Conservation (phyloP, 495 filamentous ascomycete genomes). For the Neurospora sp. region DNA sequence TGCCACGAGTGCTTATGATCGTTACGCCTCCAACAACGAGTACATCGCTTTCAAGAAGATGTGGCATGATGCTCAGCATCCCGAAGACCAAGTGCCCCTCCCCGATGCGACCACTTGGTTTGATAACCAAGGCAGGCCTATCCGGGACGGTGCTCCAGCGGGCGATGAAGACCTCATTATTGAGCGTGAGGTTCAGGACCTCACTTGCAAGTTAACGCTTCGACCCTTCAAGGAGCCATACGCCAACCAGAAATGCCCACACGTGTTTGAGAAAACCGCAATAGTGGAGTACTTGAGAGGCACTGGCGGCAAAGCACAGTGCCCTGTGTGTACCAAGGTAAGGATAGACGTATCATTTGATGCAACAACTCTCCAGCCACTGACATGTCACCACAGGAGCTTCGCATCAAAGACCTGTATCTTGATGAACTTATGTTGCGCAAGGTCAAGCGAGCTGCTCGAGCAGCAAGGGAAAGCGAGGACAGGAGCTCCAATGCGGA, state of each 20-base stretch:
- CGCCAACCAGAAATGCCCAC: conserved; percentile 68
- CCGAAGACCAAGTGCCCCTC: conserved; percentile 50
- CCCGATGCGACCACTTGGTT: conserved; percentile 70
- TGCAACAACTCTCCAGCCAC: background rate
- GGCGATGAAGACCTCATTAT: conserved; percentile 70
- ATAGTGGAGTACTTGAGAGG: conserved; percentile 53
- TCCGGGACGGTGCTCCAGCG: conserved; percentile 14
- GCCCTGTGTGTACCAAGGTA: conserved; percentile 38
- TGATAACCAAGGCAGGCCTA: conserved; percentile 36
- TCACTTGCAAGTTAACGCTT: conserved; percentile 77
- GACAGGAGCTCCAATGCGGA: conserved; percentile 20
- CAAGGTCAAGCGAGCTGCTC: conserved; percentile 26
- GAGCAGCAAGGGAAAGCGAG: conserved; percentile 17
- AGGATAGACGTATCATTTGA: background rate
- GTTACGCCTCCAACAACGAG: conserved; percentile 67
- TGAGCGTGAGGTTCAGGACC: conserved; percentile 53
- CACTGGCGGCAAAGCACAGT: conserved; percentile 24
- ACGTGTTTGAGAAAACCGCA: conserved; percentile 69
- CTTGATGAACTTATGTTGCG: conserved; percentile 33
- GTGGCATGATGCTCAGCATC: conserved; percentile 67
- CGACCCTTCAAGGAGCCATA: conserved; percentile 59
- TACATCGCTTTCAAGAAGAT: conserved; percentile 70
- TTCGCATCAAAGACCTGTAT: conserved; percentile 27
- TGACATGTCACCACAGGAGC: conserved; percentile 17
- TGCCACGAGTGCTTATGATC: conserved; percentile 28